A percentile compares a stretch with the other conserved stretches of the same genome.
Evolutionary conservation across 345 rosid genomes (phyloP).

Genomic region (Sisymbrium irio): DNA sequence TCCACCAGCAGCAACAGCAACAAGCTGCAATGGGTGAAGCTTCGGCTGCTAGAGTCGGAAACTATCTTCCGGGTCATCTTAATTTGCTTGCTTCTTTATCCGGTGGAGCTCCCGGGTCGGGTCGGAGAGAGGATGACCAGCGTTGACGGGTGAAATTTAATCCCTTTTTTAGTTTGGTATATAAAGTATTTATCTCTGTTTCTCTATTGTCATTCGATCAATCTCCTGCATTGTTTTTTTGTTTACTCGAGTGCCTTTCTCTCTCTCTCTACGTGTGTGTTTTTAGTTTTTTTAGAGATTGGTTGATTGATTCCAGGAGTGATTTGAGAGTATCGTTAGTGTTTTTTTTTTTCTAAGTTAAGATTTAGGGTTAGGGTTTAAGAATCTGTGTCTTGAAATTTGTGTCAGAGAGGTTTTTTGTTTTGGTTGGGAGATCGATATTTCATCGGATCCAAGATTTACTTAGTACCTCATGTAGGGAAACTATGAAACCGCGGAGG

Average conservation of each 20-base stretch:
- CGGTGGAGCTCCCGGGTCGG: conserved; percentile 63
- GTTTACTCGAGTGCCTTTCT: neutral
- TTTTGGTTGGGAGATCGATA: neutral
- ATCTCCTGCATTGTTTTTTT: conserved; percentile 2
- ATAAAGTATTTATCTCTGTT: neutral
- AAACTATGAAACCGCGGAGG: conserved; percentile 22
- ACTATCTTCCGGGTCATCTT: conserved; percentile 81
- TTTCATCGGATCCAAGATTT: conserved; percentile 6
- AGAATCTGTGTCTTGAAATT: neutral
- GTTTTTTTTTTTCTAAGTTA: too few relatives aligned
- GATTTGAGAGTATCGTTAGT: neutral
- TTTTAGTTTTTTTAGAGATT: neutral
- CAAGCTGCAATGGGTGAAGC: conserved; percentile 81
- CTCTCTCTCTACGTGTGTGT: neutral
- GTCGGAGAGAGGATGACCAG: conserved; percentile 59
- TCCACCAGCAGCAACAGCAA: conserved; percentile 68
- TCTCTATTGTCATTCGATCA: conserved; percentile 11
- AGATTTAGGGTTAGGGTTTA: conserved; percentile 37
- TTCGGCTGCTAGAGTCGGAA: conserved; percentile 81
- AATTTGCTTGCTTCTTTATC: conserved; percentile 86
- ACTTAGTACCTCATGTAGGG: neutral
- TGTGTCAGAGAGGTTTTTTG: neutral
- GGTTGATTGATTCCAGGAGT: neutral
- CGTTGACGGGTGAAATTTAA: conserved; percentile 1
- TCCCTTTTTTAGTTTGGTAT: conserved; percentile 17